Percentiles rank a stretch among this genome's conserved stretches.
Evolutionary conservation across 2,329 filamentous ascomycete genomes (phyloP).

Genomic region (Curvularia spicifera): DNA sequence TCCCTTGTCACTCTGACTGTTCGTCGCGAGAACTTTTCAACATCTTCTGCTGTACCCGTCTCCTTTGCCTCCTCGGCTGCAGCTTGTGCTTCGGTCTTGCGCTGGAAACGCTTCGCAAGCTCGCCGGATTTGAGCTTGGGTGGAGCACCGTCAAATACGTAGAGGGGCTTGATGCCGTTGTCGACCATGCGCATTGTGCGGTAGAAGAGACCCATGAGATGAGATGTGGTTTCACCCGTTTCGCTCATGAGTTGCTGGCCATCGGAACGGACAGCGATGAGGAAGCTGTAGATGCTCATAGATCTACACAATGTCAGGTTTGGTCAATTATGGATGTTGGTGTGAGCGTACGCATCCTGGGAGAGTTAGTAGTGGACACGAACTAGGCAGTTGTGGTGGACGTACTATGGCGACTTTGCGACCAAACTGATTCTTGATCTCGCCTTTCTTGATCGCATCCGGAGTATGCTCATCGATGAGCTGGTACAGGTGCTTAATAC

Average conservation of each 20-base stretch:
- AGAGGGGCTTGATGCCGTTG: constrained; percentile 97
- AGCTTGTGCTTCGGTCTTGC: constrained; percentile 90
- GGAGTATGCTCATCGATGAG: constrained; percentile 78
- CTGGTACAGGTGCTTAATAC: constrained; percentile 55
- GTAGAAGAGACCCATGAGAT: constrained; percentile 99
- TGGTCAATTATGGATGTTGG: background rate
- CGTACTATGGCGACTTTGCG: constrained; percentile 96
- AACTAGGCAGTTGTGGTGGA: background rate
- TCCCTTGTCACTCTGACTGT: constrained; percentile 95
- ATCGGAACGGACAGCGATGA: constrained; percentile 95
- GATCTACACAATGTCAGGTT: constrained; percentile 62
- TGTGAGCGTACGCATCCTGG: constrained; percentile 55
- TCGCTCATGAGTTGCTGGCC: constrained; percentile 97
- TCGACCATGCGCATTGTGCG: constrained; percentile 97
- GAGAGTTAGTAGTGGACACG: constrained; percentile 29
- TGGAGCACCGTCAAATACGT: constrained; percentile 95
- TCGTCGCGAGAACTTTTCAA: constrained; percentile 94
- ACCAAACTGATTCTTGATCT: constrained; percentile 99
- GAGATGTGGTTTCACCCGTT: constrained; percentile 93
- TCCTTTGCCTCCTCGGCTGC: constrained; percentile 95
- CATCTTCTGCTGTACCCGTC: constrained; percentile 94
- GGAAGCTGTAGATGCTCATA: constrained; percentile 99
- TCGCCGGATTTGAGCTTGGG: constrained; percentile 98
- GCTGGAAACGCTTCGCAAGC: constrained; percentile 92
- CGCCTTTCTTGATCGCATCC: constrained; percentile 92